A percentile compares a stretch with the other conserved stretches of the same genome.
Conservation (phyloP, 108 stramenopile genomes). For the Skeletonema grethae region DNA sequence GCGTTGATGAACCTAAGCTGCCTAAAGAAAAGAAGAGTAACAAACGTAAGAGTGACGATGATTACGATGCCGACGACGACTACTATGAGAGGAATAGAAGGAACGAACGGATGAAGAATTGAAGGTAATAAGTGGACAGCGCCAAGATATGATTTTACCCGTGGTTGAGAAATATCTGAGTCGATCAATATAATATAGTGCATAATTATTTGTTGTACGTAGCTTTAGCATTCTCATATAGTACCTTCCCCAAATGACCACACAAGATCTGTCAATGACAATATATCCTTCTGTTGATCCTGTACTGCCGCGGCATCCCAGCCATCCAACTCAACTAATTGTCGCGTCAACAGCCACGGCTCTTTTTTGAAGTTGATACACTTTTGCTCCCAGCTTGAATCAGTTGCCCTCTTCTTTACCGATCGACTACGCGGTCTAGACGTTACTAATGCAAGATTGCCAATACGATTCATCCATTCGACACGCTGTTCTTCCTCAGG, state of each 20-base stretch:
- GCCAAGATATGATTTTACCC: too few species aligned
- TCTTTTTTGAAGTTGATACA: constrained; percentile 40
- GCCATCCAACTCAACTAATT: constrained; percentile 28
- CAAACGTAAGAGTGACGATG: too few species aligned
- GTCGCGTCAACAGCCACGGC: constrained; percentile 40
- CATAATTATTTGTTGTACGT: too few species aligned
- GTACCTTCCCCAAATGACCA: constrained; percentile 13
- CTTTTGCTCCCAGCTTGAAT: constrained; percentile 33
- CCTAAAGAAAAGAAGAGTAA: too few species aligned
- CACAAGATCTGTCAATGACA: constrained; percentile 34
- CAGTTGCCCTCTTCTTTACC: constrained; percentile 14
- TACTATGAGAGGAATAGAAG: too few species aligned
- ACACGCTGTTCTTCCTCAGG: constrained; percentile 32
- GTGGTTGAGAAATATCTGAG: too few species aligned
- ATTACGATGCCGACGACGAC: too few species aligned
- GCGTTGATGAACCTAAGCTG: too few species aligned
- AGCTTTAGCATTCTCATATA: neutral
- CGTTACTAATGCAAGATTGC: constrained; percentile 46
- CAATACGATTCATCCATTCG: constrained; percentile 33
- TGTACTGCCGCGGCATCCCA: constrained; percentile 32
- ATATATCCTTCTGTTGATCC: constrained; percentile 29
- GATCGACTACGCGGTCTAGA: constrained; percentile 7
- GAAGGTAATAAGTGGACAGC: too few species aligned
- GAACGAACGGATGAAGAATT: too few species aligned
- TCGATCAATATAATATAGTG: too few species aligned